Percentiles rank a stretch among this genome's conserved stretches.
Conservation (phyloP, 148 eudicot species). For the Rheum nobile region DNA sequence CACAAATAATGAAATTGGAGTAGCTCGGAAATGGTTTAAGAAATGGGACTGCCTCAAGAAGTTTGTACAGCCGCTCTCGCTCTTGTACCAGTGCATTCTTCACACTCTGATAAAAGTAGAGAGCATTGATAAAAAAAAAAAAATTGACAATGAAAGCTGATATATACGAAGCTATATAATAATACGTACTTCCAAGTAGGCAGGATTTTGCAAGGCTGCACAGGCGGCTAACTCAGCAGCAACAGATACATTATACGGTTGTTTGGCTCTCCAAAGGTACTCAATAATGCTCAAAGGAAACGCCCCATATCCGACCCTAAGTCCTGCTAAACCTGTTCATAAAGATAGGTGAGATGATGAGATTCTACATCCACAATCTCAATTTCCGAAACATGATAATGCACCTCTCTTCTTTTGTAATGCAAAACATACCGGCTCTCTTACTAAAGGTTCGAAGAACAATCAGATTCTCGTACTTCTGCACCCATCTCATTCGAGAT, state of each 20-base stretch:
- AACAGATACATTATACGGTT: conserved; percentile 94
- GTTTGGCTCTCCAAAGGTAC: conserved; percentile 94
- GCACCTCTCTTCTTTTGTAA: background rate
- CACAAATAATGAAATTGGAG: conserved; percentile 87
- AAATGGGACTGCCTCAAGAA: conserved; percentile 71
- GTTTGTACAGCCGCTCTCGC: conserved; percentile 68
- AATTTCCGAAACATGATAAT: background rate
- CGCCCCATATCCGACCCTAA: conserved; percentile 92
- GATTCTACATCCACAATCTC: background rate
- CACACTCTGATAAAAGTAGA: conserved; percentile 40
- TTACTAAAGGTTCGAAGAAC: conserved; percentile 96
- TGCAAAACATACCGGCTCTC: conserved; percentile 58
- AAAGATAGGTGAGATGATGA: background rate
- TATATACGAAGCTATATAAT: background rate
- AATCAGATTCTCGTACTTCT: conserved; percentile 78
- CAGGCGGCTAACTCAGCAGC: conserved; percentile 98
- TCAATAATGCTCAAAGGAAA: conserved; percentile 83
- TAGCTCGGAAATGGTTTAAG: conserved; percentile 83
- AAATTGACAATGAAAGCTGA: background rate
- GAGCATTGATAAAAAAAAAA: conserved; percentile 3
- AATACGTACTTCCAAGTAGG: conserved; percentile 56
- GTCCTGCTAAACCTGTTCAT: conserved; percentile 75
- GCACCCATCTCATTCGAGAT: conserved; percentile 93
- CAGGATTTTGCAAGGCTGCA: conserved; percentile 78
- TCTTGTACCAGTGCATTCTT: conserved; percentile 79